These are phyloP conservation scores for Coemansia sp. DNA, from an alignment of 192 early-diverging fungal genomes.

Conservation along the genomic window DNA sequence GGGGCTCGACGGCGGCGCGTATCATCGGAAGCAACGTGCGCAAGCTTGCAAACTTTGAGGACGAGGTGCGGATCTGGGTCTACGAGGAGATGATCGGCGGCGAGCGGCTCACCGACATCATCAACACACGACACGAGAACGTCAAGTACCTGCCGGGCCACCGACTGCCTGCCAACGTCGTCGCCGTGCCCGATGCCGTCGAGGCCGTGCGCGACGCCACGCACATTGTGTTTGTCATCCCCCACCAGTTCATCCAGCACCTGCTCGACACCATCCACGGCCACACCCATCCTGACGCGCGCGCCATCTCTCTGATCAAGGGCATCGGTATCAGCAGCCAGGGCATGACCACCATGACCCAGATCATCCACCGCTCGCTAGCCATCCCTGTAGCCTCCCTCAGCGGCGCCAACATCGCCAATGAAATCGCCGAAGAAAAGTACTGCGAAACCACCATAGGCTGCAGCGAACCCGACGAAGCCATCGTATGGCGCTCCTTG, in stretches of 20 bases:
- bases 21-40: conserved; percentile 85
- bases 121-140: conserved; percentile 93
- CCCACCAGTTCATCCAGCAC: conserved; percentile 92
- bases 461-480: conserved; percentile 65
- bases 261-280: conserved; percentile 60
- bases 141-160: conserved; percentile 86
- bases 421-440: conserved; percentile 88
- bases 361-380: conserved; percentile 76
- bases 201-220: conserved; percentile 78
- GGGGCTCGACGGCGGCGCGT: conserved; percentile 91
- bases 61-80: conserved; percentile 90
- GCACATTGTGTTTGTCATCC: conserved; percentile 91
- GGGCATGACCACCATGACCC: conserved; percentile 75
- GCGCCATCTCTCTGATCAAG: conserved; percentile 94
- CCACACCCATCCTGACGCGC: conserved; percentile 59
- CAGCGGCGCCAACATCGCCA: conserved; percentile 97
- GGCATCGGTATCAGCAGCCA: conserved; percentile 77
- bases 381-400: conserved; percentile 76
- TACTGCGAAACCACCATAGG: conserved; percentile 97
- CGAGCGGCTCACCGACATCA: conserved; percentile 84
- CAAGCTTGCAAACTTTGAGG: conserved; percentile 66
- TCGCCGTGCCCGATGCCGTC: conserved; percentile 78
- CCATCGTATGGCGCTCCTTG: conserved; percentile 69
- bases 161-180: conserved; percentile 78
- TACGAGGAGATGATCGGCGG: conserved; percentile 88